These are phyloP conservation scores for Leptographium procerum DNA, from an alignment of 2,329 filamentous ascomycete species.

Conservation along the genomic window DNA sequence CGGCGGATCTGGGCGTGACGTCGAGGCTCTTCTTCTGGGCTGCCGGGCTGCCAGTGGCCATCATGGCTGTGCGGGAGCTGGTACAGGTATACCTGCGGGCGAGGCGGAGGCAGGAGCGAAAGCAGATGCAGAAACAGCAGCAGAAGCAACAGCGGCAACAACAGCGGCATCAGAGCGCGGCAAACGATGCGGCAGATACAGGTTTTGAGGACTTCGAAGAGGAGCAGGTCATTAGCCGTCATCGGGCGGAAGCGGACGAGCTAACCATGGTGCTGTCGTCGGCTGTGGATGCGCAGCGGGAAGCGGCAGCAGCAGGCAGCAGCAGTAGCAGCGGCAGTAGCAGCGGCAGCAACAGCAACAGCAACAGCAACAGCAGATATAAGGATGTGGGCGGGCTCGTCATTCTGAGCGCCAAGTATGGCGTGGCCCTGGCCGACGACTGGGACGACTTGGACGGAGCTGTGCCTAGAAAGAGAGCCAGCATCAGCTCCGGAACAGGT, in stretches of 20 bases:
- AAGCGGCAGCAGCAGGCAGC: slow-evolving; percentile 16
- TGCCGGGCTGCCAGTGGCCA: slow-evolving; percentile 26
- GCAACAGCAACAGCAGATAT: neutral
- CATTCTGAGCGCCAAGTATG: slow-evolving; percentile 37
- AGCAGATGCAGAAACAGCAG: neutral
- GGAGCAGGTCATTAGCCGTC: slow-evolving; percentile 17
- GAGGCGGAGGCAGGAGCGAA: neutral
- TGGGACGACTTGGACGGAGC: neutral
- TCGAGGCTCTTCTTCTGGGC: slow-evolving; percentile 26
- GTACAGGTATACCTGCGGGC: slow-evolving; percentile 1
- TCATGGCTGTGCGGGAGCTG: slow-evolving; percentile 21
- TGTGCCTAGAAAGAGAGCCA: neutral
- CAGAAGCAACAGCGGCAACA: neutral
- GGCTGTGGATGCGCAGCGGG: slow-evolving; percentile 23
- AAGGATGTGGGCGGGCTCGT: slow-evolving; percentile 26
- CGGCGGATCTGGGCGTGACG: neutral
- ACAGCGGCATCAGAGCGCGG: neutral
- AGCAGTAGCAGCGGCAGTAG: neutral
- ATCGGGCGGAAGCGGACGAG: slow-evolving; percentile 33
- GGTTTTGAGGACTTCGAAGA: slow-evolving; percentile 3
- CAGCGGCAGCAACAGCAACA: neutral
- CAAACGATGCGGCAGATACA: slow-evolving; percentile 12
- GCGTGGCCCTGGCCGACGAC: slow-evolving; percentile 18
- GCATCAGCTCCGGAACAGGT: neutral
- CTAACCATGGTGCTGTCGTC: slow-evolving; percentile 29